phyloP scores from a whole-genome alignment of 2,329 filamentous ascomycete genomes.

The Colletotrichum trifolii region DNA sequence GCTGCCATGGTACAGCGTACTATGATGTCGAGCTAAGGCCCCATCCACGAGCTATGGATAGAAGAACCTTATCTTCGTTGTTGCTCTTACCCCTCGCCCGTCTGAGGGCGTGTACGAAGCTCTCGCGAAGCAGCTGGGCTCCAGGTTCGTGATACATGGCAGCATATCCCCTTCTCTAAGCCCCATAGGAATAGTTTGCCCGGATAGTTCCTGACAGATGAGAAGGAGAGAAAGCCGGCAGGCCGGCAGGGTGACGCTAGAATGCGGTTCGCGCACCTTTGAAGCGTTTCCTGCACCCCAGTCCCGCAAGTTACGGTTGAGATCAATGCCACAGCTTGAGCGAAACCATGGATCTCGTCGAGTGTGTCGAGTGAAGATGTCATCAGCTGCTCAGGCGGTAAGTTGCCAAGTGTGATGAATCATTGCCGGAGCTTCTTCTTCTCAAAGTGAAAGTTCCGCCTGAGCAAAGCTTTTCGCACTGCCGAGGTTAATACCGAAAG shows the following conservation, averaged over 20 bases:
- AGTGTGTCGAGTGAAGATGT: too few relatives aligned
- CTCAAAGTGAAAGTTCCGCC: too few relatives aligned
- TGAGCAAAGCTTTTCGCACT: too few relatives aligned
- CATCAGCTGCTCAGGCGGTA: too few relatives aligned
- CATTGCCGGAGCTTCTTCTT: too few relatives aligned
- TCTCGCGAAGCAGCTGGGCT: neutral
- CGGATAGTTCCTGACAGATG: neutral
- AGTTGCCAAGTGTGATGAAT: too few relatives aligned
- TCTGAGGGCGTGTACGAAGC: constrained; percentile 5
- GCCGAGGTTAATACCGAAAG: too few relatives aligned
- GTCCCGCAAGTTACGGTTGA: neutral
- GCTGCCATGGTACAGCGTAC: too few relatives aligned
- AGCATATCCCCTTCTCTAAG: neutral
- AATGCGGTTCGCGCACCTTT: neutral
- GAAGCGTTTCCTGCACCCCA: neutral
- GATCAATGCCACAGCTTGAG: constrained; percentile 7
- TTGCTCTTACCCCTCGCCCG: constrained; percentile 1
- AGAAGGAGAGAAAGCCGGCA: neutral
- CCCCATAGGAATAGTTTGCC: neutral
- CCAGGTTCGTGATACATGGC: neutral
- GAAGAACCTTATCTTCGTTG: constrained; percentile 6
- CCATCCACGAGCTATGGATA: neutral
- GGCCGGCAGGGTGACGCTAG: neutral
- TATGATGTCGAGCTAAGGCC: constrained; percentile 3
- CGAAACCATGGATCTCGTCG: neutral